These are phyloP conservation scores for Physocladia obscura DNA, from an alignment of 192 early-diverging fungal species.

Conservation along the genomic window DNA sequence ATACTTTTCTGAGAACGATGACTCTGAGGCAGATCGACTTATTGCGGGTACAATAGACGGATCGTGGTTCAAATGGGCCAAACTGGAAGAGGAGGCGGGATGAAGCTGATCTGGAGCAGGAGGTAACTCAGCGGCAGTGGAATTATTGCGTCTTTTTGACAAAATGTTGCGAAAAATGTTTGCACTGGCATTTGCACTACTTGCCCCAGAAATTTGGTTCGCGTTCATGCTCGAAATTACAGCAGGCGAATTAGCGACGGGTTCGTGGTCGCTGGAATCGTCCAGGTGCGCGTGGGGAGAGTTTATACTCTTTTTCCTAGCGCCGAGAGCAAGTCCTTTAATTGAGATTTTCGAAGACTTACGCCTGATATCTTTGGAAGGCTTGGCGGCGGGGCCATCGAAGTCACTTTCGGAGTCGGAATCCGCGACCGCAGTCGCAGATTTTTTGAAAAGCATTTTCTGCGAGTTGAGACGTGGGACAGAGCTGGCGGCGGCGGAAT, in stretches of 20 bases:
- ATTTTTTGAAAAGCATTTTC: too few species aligned
- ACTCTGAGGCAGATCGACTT: slow-evolving; percentile 33
- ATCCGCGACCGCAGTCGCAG: slow-evolving; percentile 6
- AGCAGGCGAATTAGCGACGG: background rate
- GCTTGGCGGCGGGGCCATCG: background rate
- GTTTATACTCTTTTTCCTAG: background rate
- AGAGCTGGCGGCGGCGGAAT: too few species aligned
- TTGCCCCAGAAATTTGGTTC: background rate
- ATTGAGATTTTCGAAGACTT: background rate
- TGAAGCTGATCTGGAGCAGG: background rate
- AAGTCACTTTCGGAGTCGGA: slow-evolving; percentile 17
- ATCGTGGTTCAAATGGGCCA: slow-evolving; percentile 3
- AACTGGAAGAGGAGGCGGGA: background rate
- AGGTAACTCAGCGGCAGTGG: background rate
- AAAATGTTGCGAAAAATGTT: background rate
- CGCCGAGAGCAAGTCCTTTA: background rate
- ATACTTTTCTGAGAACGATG: slow-evolving; percentile 54
- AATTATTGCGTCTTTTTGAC: background rate
- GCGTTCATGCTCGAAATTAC: background rate
- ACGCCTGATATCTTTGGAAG: too few species aligned
- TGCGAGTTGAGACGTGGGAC: too few species aligned
- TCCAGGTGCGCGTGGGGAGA: background rate
- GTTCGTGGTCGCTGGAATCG: background rate
- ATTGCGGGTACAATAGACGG: background rate
- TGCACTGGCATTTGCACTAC: background rate